phyloP scores from a whole-genome alignment of 441 rosid species.

The Populus hybrid region DNA sequence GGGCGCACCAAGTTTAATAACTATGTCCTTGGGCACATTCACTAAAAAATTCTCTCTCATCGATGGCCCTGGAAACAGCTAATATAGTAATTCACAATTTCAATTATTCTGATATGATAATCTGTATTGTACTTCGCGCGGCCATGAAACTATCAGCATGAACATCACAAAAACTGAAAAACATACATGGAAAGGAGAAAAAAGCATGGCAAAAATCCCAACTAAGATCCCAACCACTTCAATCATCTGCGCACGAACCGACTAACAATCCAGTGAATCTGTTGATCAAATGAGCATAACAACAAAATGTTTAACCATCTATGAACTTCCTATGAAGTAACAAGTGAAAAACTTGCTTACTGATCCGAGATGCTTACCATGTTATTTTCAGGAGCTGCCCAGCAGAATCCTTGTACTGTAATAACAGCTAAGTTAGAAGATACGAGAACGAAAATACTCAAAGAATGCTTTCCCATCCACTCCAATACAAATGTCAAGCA shows the following conservation, averaged over 20 bases:
- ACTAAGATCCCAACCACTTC: background rate
- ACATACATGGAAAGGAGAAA: background rate
- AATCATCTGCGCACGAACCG: slow-evolving; percentile 19
- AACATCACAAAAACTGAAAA: background rate
- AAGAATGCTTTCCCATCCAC: slow-evolving; percentile 38
- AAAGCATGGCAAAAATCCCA: background rate
- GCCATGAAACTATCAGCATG: background rate
- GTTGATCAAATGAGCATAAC: slow-evolving; percentile 7
- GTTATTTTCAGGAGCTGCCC: slow-evolving; percentile 21
- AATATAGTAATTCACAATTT: background rate
- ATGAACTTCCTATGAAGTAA: background rate
- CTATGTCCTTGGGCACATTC: background rate
- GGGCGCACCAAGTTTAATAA: too few species aligned
- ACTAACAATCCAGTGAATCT: slow-evolving; percentile 27
- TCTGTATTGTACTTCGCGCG: background rate
- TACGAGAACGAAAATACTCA: slow-evolving; percentile 27
- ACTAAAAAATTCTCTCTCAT: background rate
- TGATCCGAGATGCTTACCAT: slow-evolving; percentile 13
- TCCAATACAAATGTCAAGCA: slow-evolving; percentile 17
- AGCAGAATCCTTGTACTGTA: slow-evolving; percentile 32
- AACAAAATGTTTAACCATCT: background rate
- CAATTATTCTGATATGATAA: background rate
- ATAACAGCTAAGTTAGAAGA: slow-evolving; percentile 24
- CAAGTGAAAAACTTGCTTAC: background rate
- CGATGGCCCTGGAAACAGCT: background rate